phyloP scores from a whole-genome alignment of 139 green algal genomes.

The Closterium sp. region DNA sequence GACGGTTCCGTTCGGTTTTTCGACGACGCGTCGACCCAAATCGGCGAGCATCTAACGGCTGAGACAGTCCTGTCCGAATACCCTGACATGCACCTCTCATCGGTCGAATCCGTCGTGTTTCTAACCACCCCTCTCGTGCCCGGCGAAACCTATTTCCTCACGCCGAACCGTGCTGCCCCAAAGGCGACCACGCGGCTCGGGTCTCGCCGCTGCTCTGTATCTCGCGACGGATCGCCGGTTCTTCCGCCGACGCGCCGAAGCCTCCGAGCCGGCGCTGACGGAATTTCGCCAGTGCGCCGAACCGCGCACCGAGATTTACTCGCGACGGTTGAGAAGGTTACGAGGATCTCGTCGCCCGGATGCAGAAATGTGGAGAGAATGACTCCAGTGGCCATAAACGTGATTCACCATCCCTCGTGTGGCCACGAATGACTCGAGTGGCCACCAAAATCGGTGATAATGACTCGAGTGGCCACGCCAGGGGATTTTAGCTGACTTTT shows the following conservation, averaged over 20 bases:
- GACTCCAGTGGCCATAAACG: too few species aligned
- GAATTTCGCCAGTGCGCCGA: too few species aligned
- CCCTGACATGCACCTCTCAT: not conserved
- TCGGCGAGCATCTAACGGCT: not conserved
- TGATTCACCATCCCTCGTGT: too few species aligned
- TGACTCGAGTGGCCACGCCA: too few species aligned
- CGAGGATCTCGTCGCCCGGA: too few species aligned
- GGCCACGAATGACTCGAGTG: too few species aligned
- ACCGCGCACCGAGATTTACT: too few species aligned
- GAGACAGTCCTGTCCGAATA: not conserved
- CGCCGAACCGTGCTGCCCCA: not conserved
- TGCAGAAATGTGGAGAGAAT: too few species aligned
- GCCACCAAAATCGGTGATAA: too few species aligned
- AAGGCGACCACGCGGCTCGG: not conserved
- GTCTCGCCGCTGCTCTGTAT: too few species aligned
- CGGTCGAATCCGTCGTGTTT: not conserved
- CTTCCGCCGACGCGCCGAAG: not conserved
- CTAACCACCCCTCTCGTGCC: not conserved
- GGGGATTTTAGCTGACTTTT: too few species aligned
- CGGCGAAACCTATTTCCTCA: not conserved
- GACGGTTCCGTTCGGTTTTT: not conserved
- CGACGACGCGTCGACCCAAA: not conserved
- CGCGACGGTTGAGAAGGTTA: too few species aligned
- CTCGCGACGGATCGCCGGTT: not conserved
- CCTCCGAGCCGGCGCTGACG: not conserved